phyloP scores from a whole-genome alignment of 371 early-diverging fungal genomes.

The Mortierella sp. region DNA sequence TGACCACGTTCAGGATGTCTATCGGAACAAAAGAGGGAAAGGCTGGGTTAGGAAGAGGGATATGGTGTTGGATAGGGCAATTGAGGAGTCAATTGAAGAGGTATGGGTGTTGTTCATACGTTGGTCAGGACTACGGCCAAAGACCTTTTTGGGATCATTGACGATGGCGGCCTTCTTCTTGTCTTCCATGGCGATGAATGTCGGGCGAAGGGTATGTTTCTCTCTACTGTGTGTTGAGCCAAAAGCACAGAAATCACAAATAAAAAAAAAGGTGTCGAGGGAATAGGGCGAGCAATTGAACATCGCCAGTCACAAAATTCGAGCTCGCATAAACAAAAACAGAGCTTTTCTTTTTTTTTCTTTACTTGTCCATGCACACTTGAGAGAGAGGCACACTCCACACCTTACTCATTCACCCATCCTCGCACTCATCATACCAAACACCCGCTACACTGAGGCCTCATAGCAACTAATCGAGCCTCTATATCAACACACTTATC shows the following conservation, averaged over 20 bases:
- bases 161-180: constrained; percentile 31
- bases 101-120: constrained; percentile 42
- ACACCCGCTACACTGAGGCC: neutral
- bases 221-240: too few species aligned
- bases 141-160: constrained; percentile 31
- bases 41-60: neutral
- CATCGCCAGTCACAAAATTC: neutral
- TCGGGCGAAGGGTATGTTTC: neutral
- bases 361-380: neutral
- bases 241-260: too few species aligned
- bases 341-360: neutral
- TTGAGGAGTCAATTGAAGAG: neutral
- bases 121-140: constrained; percentile 67
- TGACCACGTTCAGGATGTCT: constrained; percentile 78
- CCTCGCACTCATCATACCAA: neutral
- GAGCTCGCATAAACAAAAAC: neutral
- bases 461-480: neutral
- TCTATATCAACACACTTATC: neutral
- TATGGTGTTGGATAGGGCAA: neutral
- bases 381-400: neutral
- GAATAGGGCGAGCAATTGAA: neutral
- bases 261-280: neutral
- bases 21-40: neutral
- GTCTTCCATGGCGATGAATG: constrained; percentile 25
- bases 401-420: neutral